Percentiles rank a stretch among this genome's conserved stretches.
phyloP scores from a whole-genome alignment of 257 asterid species.

The Solanum acaule region DNA sequence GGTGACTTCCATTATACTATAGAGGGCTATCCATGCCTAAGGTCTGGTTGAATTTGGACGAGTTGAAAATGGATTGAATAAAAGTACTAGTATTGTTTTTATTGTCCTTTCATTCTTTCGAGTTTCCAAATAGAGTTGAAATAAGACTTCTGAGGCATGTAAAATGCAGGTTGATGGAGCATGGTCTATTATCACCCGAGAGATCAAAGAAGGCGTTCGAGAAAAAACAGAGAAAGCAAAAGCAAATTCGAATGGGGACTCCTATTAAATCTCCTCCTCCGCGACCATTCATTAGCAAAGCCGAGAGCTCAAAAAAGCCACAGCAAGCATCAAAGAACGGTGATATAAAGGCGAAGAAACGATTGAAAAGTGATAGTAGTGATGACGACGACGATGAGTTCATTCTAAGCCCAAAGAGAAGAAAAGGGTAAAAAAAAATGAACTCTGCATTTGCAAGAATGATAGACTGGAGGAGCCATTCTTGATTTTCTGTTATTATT shows the following conservation, averaged over 20 bases:
- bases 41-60: not conserved
- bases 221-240: slow-evolving; percentile 76
- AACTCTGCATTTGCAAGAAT: not conserved
- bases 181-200: slow-evolving; percentile 73
- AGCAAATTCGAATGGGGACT: slow-evolving; percentile 55
- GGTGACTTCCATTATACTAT: not conserved
- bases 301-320: slow-evolving; percentile 49
- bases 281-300: not conserved
- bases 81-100: not conserved
- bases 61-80: not conserved
- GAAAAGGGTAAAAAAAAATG: slow-evolving; percentile 33
- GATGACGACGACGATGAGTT: slow-evolving; percentile 54
- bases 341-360: slow-evolving; percentile 53
- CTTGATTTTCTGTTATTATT: not conserved
- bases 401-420: slow-evolving; percentile 54
- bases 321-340: slow-evolving; percentile 47
- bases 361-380: slow-evolving; percentile 25
- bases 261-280: slow-evolving; percentile 53
- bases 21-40: not conserved
- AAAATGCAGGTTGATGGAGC: slow-evolving; percentile 78
- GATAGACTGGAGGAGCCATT: not conserved
- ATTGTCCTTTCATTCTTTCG: not conserved
- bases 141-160: not conserved
- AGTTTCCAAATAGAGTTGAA: not conserved
- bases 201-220: slow-evolving; percentile 69